Percentiles rank a stretch among this genome's conserved stretches.
phyloP scores from a whole-genome alignment of 495 filamentous ascomycete genomes.

The Bacidia gigantensis region DNA sequence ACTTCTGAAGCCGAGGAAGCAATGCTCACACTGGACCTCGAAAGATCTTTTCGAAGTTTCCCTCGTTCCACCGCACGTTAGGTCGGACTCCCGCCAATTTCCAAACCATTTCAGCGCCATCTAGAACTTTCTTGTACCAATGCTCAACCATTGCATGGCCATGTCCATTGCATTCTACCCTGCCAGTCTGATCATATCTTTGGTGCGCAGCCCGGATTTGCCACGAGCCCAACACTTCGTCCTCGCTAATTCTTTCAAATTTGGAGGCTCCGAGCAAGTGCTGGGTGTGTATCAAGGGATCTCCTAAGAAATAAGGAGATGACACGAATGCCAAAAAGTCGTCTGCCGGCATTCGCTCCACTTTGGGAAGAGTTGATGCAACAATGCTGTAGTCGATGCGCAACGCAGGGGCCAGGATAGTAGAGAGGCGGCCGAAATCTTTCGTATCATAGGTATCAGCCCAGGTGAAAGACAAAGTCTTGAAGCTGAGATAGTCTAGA shows the following conservation, averaged over 20 bases:
- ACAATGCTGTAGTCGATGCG: slow-evolving; percentile 26
- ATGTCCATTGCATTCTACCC: slow-evolving; percentile 35
- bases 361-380: slow-evolving; percentile 13
- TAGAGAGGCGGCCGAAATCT: slow-evolving; percentile 50
- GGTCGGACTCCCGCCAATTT: slow-evolving; percentile 69
- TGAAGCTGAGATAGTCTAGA: slow-evolving; percentile 13
- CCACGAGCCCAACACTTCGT: slow-evolving; percentile 18
- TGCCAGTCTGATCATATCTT: slow-evolving; percentile 39
- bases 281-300: slow-evolving; percentile 23
- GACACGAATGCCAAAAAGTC: slow-evolving; percentile 23
- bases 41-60: slow-evolving; percentile 45
- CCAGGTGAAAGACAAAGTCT: slow-evolving; percentile 15
- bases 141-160: slow-evolving; percentile 57
- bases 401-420: slow-evolving; percentile 53
- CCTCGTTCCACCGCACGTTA: slow-evolving; percentile 58
- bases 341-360: slow-evolving; percentile 17
- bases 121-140: slow-evolving; percentile 62
- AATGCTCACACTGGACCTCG: too few species aligned
- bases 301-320: slow-evolving; percentile 18
- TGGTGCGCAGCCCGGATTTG: slow-evolving; percentile 25
- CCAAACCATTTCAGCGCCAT: slow-evolving; percentile 64
- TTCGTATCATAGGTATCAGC: slow-evolving; percentile 16
- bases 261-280: slow-evolving; percentile 24
- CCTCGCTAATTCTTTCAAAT: slow-evolving; percentile 20
- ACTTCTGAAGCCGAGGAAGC: too few species aligned